Evolutionary conservation across 768 basidiomycete species (phyloP).

Genomic region (Agaricus subrufescens): DNA sequence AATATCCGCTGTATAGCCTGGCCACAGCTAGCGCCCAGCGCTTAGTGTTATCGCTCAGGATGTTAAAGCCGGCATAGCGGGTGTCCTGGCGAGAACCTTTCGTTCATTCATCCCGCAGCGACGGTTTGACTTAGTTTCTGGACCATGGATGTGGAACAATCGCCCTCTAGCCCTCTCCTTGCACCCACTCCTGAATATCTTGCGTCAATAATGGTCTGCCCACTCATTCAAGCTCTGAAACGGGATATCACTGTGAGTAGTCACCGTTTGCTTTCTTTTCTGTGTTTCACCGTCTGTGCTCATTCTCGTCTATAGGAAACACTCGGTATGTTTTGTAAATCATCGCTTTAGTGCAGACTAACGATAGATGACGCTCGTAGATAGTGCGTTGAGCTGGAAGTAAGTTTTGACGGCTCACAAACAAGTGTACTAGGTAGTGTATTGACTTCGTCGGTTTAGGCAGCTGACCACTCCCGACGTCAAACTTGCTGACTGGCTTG

Average conservation of each 20-base stretch:
- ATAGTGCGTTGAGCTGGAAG: slow-evolving; percentile 79
- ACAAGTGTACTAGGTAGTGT: background rate
- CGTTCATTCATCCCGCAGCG: too few relatives aligned
- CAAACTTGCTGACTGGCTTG: slow-evolving; percentile 73
- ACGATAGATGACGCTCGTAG: slow-evolving; percentile 25
- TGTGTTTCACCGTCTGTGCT: too few relatives aligned
- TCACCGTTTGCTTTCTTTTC: background rate
- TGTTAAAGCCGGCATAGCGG: too few relatives aligned
- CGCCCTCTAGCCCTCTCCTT: slow-evolving; percentile 28
- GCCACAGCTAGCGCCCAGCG: too few relatives aligned
- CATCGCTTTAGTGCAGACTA: too few relatives aligned
- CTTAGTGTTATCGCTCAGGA: too few relatives aligned
- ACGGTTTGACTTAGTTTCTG: background rate
- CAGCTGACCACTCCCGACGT: slow-evolving; percentile 81
- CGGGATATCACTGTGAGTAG: slow-evolving; percentile 60
- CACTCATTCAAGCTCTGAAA: slow-evolving; percentile 68
- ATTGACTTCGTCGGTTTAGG: slow-evolving; percentile 26
- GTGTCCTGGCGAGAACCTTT: too few relatives aligned
- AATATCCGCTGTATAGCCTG: too few relatives aligned
- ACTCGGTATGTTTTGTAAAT: slow-evolving; percentile 29
- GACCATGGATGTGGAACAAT: slow-evolving; percentile 40
- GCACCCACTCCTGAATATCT: slow-evolving; percentile 56
- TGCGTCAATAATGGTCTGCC: slow-evolving; percentile 69
- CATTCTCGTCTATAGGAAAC: slow-evolving; percentile 32
- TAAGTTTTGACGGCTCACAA: slow-evolving; percentile 31